These are phyloP conservation scores for Luffa acutangula DNA, from an alignment of 306 rosid species.

Conservation along the genomic window DNA sequence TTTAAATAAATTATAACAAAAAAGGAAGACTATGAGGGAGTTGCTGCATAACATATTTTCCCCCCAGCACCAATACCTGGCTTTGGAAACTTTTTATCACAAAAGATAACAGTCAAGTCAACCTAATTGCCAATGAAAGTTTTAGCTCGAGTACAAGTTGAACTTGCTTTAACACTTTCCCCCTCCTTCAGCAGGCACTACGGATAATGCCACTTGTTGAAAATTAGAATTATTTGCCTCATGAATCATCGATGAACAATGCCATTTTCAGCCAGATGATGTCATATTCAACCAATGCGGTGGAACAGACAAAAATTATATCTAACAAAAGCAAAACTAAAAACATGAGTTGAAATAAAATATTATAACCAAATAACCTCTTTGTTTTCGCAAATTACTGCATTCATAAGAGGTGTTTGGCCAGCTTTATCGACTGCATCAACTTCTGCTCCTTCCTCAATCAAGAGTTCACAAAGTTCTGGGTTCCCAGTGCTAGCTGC, in stretches of 20 bases:
- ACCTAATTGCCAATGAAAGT: not conserved
- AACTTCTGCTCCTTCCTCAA: conserved; percentile 97
- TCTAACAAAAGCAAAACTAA: not conserved
- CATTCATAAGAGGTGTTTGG: conserved; percentile 80
- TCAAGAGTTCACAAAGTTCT: conserved; percentile 67
- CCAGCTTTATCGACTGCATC: conserved; percentile 69
- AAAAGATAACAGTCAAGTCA: not conserved
- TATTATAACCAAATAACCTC: conserved; percentile 36
- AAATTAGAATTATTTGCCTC: not conserved
- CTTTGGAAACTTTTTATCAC: not conserved
- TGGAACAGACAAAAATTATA: not conserved
- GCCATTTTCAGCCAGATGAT: not conserved
- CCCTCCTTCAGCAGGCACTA: not conserved
- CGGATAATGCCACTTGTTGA: not conserved
- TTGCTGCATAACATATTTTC: not conserved
- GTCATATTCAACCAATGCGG: not conserved
- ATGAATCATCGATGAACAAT: not conserved
- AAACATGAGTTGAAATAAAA: not conserved
- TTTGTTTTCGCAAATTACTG: conserved; percentile 65
- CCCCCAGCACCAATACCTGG: not conserved
- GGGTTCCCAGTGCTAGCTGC: conserved; percentile 87
- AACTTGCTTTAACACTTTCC: not conserved
- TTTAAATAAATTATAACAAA: not conserved
- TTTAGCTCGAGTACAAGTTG: not conserved
- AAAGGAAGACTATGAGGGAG: not conserved